Conservation (phyloP, 768 basidiomycete genomes). For the Boletellus emodensis region DNA sequence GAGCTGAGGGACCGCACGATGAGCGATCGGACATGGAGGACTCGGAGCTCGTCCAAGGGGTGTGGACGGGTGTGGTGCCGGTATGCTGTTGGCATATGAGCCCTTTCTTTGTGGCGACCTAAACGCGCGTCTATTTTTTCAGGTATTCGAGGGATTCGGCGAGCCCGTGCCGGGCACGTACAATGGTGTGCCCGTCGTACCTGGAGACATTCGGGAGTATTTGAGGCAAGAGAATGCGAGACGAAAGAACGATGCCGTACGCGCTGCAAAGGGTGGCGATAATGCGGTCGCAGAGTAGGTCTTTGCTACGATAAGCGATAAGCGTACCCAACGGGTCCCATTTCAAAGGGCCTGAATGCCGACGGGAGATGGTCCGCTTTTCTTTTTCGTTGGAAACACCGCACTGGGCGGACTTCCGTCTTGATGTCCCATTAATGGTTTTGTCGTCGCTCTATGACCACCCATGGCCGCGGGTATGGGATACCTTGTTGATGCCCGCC, state of each 20-base stretch:
- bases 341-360: background rate
- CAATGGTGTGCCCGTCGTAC: constrained; percentile 12
- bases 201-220: constrained; percentile 20
- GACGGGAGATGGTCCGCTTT: background rate
- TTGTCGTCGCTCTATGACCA: too few species aligned
- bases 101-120: background rate
- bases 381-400: too few species aligned
- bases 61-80: constrained; percentile 26
- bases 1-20: constrained; percentile 23
- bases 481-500: too few species aligned
- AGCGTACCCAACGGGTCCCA: background rate
- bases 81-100: constrained; percentile 3
- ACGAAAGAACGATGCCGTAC: constrained; percentile 22
- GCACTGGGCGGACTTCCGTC: too few species aligned
- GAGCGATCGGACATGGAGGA: constrained; percentile 15
- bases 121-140: background rate
- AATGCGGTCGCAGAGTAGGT: background rate
- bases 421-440: too few species aligned
- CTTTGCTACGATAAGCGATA: background rate
- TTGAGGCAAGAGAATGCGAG: constrained; percentile 20
- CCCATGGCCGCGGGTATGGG: too few species aligned
- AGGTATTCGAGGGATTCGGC: constrained; percentile 25
- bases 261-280: constrained; percentile 35
- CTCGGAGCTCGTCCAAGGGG: constrained; percentile 9
- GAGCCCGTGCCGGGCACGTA: constrained; percentile 23